These are phyloP conservation scores for Thalassia testudinum DNA, from an alignment of 116 monocot species.

Conservation along the genomic window DNA sequence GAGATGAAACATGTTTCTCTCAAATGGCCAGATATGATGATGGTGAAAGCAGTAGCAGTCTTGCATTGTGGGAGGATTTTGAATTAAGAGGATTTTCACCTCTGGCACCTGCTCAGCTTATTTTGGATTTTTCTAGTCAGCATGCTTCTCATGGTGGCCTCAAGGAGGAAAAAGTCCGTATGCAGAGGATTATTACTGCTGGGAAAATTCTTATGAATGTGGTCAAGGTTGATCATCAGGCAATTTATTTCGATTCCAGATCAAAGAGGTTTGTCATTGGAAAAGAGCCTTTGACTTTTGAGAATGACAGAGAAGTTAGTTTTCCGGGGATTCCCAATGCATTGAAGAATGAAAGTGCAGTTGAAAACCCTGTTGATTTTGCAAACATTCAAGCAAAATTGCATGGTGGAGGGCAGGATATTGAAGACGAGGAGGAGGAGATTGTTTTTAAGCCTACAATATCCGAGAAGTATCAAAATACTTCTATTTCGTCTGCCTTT, in stretches of 20 bases:
- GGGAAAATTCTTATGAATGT: slow-evolving; percentile 46
- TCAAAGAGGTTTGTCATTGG: slow-evolving; percentile 51
- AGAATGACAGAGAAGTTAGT: slow-evolving; percentile 9
- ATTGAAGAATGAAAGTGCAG: slow-evolving; percentile 6
- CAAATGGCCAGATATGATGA: slow-evolving; percentile 62
- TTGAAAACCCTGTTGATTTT: slow-evolving; percentile 10
- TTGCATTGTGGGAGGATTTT: slow-evolving; percentile 93
- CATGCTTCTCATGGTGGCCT: slow-evolving; percentile 28
- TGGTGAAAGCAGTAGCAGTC: slow-evolving; percentile 69
- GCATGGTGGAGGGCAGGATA: slow-evolving; percentile 18
- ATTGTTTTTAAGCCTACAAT: slow-evolving; percentile 82
- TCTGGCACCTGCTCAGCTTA: slow-evolving; percentile 67
- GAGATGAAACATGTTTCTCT: slow-evolving; percentile 78
- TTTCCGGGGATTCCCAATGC: no score
- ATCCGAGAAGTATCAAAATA: slow-evolving; percentile 14
- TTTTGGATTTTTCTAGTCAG: slow-evolving; percentile 84
- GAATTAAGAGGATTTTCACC: slow-evolving; percentile 91
- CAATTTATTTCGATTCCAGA: slow-evolving; percentile 52
- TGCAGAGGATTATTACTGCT: slow-evolving; percentile 80
- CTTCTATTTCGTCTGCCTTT: slow-evolving; percentile 9
- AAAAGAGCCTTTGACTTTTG: slow-evolving; percentile 18
- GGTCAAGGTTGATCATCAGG: slow-evolving; percentile 34
- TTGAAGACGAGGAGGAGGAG: slow-evolving; percentile 60
- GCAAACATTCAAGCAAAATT: slow-evolving; percentile 6
- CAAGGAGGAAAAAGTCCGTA: slow-evolving; percentile 62